A percentile compares a stretch with the other conserved stretches of the same genome.
Evolutionary conservation across 106 monocot genomes (phyloP).

Genomic region (Acorus gramineus): DNA sequence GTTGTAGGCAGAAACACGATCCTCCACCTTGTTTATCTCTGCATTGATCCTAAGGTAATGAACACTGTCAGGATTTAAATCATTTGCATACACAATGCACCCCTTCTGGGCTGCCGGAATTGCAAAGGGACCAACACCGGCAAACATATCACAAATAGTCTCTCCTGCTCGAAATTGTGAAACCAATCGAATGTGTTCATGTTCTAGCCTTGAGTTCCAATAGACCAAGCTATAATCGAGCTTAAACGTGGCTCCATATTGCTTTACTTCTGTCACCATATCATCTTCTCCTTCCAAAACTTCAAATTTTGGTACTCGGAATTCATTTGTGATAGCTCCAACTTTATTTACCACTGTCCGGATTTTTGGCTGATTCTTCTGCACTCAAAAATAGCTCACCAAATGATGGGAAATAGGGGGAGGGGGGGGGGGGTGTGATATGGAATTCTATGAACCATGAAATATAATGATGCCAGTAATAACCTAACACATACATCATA

Average conservation of each 20-base stretch:
- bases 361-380: constrained; percentile 98
- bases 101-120: constrained; percentile 95
- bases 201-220: constrained; percentile 98
- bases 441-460: no score
- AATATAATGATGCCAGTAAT: no score
- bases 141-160: constrained; percentile 87
- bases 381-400: constrained; percentile 11
- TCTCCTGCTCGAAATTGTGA: constrained; percentile 74
- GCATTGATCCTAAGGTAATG: constrained; percentile 62
- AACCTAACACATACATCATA: constrained; percentile 67
- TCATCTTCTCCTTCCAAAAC: constrained; percentile 72
- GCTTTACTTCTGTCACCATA: constrained; percentile 96
- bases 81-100: constrained; percentile 88
- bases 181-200: constrained; percentile 86
- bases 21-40: constrained; percentile 80
- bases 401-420: no score
- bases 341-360: constrained; percentile 95
- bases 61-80: constrained; percentile 92
- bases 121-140: constrained; percentile 90
- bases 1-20: constrained; percentile 53
- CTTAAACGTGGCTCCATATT: constrained; percentile 84
- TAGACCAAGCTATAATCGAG: constrained; percentile 88
- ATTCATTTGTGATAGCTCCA: constrained; percentile 86
- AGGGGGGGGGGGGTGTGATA: no score
- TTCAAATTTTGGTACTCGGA: constrained; percentile 90